A percentile compares a stretch with the other conserved stretches of the same genome.
Evolutionary conservation across 2,329 filamentous ascomycete genomes (phyloP).

Genomic region (Diaporthe humulicola): DNA sequence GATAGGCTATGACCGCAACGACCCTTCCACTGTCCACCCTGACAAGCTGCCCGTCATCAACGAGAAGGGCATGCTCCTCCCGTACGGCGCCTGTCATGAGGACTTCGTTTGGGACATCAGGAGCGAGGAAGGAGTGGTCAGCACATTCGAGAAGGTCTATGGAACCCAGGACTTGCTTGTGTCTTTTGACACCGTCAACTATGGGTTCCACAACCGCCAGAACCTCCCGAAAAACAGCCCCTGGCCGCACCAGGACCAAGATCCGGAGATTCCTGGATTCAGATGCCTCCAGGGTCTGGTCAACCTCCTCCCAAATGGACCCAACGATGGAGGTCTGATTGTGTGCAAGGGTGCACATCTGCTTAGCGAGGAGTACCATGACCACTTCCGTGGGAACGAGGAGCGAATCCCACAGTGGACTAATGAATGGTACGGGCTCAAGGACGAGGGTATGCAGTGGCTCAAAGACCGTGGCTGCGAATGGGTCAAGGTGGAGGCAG

Average conservation of each 20-base stretch:
- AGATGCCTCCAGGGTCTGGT: constrained; percentile 62
- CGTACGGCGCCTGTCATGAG: constrained; percentile 62
- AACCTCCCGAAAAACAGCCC: constrained; percentile 54
- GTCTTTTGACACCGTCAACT: constrained; percentile 62
- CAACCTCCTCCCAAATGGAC: constrained; percentile 59
- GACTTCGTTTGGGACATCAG: constrained; percentile 63
- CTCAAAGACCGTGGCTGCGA: constrained; percentile 49
- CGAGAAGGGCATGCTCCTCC: constrained; percentile 62
- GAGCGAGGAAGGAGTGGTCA: constrained; percentile 60
- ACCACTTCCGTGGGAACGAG: constrained; percentile 49
- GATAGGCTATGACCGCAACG: constrained; percentile 40
- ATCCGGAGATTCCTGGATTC: constrained; percentile 59
- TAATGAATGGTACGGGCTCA: constrained; percentile 52
- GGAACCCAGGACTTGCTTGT: constrained; percentile 61
- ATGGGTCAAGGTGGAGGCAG: constrained; percentile 55
- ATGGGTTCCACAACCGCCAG: constrained; percentile 53
- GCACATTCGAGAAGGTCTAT: constrained; percentile 60
- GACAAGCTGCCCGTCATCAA: constrained; percentile 50
- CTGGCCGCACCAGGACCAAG: constrained; percentile 62
- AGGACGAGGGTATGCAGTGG: constrained; percentile 53
- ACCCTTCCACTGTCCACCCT: constrained; percentile 38
- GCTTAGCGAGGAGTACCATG: constrained; percentile 51
- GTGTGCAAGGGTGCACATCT: constrained; percentile 47
- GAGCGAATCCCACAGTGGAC: constrained; percentile 49
- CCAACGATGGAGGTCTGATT: constrained; percentile 60